Percentiles rank a stretch among this genome's conserved stretches.
Conservation (phyloP, 331 rosid genomes). For the Malus hybrid region DNA sequence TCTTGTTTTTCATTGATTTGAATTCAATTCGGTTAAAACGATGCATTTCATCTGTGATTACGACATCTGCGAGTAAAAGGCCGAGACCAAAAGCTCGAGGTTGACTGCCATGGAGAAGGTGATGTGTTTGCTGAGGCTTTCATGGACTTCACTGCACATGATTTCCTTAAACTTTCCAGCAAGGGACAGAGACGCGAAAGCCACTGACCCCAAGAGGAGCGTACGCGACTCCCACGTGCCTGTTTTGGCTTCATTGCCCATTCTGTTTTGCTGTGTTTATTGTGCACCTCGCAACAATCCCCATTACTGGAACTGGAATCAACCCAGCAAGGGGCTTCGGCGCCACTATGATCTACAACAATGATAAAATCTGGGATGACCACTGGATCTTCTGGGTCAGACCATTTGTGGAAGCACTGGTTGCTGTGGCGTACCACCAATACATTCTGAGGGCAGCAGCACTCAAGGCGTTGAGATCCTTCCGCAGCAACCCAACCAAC, state of each 20-base stretch:
- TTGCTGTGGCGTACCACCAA: slow-evolving; percentile 86
- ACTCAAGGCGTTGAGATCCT: slow-evolving; percentile 81
- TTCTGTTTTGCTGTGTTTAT: slow-evolving; percentile 78
- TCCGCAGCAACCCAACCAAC: slow-evolving; percentile 83
- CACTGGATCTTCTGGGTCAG: slow-evolving; percentile 98
- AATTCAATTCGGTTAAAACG: neutral
- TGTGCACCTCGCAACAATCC: slow-evolving; percentile 86
- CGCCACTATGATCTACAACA: slow-evolving; percentile 70
- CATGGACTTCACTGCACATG: too few species aligned
- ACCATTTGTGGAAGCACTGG: slow-evolving; percentile 75
- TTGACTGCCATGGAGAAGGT: too few species aligned
- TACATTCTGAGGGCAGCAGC: slow-evolving; percentile 83
- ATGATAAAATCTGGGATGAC: slow-evolving; percentile 53
- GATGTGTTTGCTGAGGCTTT: too few species aligned
- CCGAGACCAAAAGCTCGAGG: too few species aligned
- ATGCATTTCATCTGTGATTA: neutral
- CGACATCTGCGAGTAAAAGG: neutral
- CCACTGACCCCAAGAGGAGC: too few species aligned
- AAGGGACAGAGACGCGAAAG: too few species aligned
- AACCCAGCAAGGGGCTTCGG: slow-evolving; percentile 93
- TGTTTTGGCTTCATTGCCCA: slow-evolving; percentile 82
- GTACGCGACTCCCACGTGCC: too few species aligned
- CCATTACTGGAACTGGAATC: slow-evolving; percentile 81
- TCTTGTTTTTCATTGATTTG: neutral
- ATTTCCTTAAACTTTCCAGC: too few species aligned